Base-by-base conservation (phyloP, 768 basidiomycete genomes). In the Xanthoconium purpureum region DNA sequence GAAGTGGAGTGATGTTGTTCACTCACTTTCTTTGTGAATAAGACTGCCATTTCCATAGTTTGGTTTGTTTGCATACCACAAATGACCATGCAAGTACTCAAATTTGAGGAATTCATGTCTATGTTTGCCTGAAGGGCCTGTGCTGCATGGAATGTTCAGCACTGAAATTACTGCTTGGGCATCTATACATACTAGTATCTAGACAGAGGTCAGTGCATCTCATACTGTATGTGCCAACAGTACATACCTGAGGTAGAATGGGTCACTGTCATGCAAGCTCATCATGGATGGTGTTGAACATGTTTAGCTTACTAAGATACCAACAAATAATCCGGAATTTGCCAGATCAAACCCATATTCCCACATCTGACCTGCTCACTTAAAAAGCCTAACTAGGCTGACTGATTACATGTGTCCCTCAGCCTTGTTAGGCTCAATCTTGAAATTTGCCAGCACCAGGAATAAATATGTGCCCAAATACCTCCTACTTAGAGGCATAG, bases 41-140 rank as follows among this genome's bases (percentile, higher is more conserved):
- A 99, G 77, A 72, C 88, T 90, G 76, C 98, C 97, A 66, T 98
- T 98, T 33, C 97, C 79, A 75, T 99, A 99, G 75, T 99, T 99
- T 11, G 96, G 98, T 79, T 98, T 98, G 79, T 98, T 96, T 59
- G 97, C 97, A 72, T 98, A 99, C 63, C 97, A 84, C 53, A 98
- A 81, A 62, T 95, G 88, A 38, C 96, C 96, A 77, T 95, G 91
- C 14, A 92, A 89, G 77, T 98, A 97, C 73, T 98, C 96, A 66
- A 98, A 99, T 71, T 99, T 97, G 44, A 99, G 81, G 72, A 98
- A 98, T 72, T 97, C 94, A 75, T 97, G 94, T 20, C 94, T 94
- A 66, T 96, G 94, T 72, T 94, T 94, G 58, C 96, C 96, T 66
- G 94, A 95, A 74, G 98, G 96, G n/a, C 97, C 96, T 32, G 95